Percentiles rank a stretch among this genome's conserved stretches.
These are phyloP conservation scores for Puya raimondii DNA, from an alignment of 176 grass and related monocot species.

Conservation along the genomic window DNA sequence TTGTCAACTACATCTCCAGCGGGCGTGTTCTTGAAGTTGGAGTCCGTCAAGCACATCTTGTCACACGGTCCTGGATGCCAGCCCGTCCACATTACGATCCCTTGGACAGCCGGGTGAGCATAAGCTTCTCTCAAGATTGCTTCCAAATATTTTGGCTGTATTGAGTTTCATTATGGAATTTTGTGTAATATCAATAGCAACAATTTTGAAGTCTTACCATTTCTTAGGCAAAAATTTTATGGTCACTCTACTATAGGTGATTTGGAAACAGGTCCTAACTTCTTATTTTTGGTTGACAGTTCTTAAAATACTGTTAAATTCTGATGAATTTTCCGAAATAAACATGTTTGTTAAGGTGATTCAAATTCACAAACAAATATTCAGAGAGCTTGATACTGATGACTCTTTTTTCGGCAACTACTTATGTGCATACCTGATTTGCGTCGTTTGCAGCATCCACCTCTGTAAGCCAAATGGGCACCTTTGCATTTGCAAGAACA, in stretches of 20 bases:
- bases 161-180: neutral
- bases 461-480: slow-evolving; percentile 94
- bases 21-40: slow-evolving; percentile 57
- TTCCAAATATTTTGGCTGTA: slow-evolving; percentile 53
- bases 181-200: neutral
- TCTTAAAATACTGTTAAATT: too few species aligned
- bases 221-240: too few species aligned
- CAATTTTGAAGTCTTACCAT: too few species aligned
- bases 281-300: too few species aligned
- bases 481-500: slow-evolving; percentile 31
- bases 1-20: slow-evolving; percentile 61
- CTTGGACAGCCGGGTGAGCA: slow-evolving; percentile 72
- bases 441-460: slow-evolving; percentile 36
- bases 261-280: too few species aligned
- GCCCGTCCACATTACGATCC: slow-evolving; percentile 63
- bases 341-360: too few species aligned
- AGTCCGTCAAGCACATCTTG: slow-evolving; percentile 82
- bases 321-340: too few species aligned
- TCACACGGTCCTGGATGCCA: slow-evolving; percentile 53
- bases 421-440: slow-evolving; percentile 24
- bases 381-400: too few species aligned
- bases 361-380: too few species aligned
- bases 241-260: too few species aligned
- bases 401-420: neutral
- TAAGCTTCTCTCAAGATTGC: slow-evolving; percentile 66